Evolutionary conservation across 1,284 basidiomycete genomes (phyloP), one percentile per base, ranked within the genome.

Genomic region (Coniophora puteana): DNA sequence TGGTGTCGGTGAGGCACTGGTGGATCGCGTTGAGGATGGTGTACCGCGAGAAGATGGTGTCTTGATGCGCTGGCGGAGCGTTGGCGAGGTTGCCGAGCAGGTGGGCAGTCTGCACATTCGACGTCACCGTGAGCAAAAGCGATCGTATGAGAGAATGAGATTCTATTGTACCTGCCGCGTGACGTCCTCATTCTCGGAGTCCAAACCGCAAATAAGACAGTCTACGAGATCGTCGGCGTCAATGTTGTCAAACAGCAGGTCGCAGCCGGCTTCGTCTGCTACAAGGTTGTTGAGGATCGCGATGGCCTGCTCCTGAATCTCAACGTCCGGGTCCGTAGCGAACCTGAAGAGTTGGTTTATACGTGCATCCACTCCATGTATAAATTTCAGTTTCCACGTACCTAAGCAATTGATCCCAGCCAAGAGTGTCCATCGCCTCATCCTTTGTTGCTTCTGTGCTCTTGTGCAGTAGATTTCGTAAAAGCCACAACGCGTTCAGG

Each of bases 401-500:
- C 81, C 63, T 59, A 6, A 65, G 53, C 1, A 88, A 57, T 17
- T 69, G 61, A 1, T 57, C 53, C 85, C 88, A 91, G 0, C 77
- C 77, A 5, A 93, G 54, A 20, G 71, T 62, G 8, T 62, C 58
- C 75, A 90, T 85, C 8, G 90, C 73, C 35, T 71, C 63, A 24
- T 62, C 63, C 61, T 89, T 92, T 32, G 76, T 73, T 31, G 72
- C 67, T 16, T 69, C 62, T 3, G 61, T 64, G 20, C 80, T 78
- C 53, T 83, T 83, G 57, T 76, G 76, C 5, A 88, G 55, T 14
- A 89, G 53, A 54, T 93, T 93, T 61, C 89, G 91, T 36, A 92
- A 63, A 0, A 83, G 82, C 89, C 90, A 93, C 10, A 93, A 57
- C 0, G 84, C 79, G 48, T 81, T 89, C 30, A 83, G 57, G 10